A percentile compares a stretch with the other conserved stretches of the same genome.
Conservation (phyloP, 352 stramenopile genomes). For the Globisporangium megalacanthum region DNA sequence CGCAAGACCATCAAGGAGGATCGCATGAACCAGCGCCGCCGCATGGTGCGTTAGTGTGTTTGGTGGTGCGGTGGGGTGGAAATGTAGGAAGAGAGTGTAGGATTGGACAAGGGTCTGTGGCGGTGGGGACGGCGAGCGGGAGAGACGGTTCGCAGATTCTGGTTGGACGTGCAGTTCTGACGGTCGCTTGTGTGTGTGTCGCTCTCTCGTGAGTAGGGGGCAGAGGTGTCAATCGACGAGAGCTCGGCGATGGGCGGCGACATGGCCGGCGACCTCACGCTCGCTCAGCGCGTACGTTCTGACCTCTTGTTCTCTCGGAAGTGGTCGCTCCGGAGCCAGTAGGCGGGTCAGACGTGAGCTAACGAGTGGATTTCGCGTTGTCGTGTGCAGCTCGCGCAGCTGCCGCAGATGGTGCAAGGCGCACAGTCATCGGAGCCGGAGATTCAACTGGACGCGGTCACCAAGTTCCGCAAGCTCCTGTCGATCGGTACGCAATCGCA, state of each 20-base stretch:
- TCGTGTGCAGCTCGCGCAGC: constrained; percentile 82
- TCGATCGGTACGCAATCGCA: constrained; percentile 84
- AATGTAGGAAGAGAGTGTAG: no score
- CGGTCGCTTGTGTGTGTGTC: background rate
- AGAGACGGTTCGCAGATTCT: no score
- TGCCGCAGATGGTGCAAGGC: constrained; percentile 93
- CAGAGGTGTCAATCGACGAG: constrained; percentile 20
- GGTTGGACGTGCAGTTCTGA: background rate
- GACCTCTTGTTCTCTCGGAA: constrained; percentile 10
- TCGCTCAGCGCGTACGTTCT: constrained; percentile 44
- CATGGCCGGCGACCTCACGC: constrained; percentile 36
- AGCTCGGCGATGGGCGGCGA: constrained; percentile 26
- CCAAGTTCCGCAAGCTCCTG: constrained; percentile 97
- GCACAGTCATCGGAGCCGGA: constrained; percentile 90
- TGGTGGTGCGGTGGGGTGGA: background rate
- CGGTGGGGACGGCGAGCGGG: background rate
- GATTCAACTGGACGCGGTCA: constrained; percentile 95
- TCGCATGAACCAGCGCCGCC: constrained; percentile 77
- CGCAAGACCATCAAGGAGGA: constrained; percentile 84
- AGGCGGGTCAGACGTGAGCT: constrained; percentile 3
- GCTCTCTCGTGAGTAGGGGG: constrained; percentile 9
- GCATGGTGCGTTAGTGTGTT: constrained; percentile 38
- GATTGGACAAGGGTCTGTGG: no score
- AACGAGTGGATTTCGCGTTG: constrained; percentile 2
- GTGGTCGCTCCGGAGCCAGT: constrained; percentile 1